Percentiles rank a stretch among this genome's conserved stretches.
phyloP scores from a whole-genome alignment of 257 asterid genomes.

The Jacaranda mimosifolia region DNA sequence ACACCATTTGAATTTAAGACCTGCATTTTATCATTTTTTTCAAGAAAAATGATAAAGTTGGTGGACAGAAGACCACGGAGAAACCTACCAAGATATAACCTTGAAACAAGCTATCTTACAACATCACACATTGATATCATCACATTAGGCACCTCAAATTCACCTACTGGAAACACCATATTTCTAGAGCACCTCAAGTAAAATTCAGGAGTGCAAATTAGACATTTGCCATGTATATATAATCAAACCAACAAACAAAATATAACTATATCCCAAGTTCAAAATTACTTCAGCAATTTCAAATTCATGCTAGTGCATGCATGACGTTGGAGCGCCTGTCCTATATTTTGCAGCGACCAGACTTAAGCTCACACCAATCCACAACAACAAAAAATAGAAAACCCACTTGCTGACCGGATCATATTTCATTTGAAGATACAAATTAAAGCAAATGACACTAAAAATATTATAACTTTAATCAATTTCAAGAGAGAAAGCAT shows the following conservation, averaged over 20 bases:
- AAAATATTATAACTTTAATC: neutral
- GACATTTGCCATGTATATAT: neutral
- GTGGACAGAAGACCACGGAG: neutral
- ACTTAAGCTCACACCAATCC: neutral
- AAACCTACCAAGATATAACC: neutral
- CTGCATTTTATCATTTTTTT: conserved; percentile 49
- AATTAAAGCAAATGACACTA: neutral
- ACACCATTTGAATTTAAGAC: conserved; percentile 84
- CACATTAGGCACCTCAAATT: no score
- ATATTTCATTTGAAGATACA: neutral
- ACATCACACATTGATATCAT: no score
- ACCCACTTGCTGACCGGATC: neutral
- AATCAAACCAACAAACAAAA: neutral
- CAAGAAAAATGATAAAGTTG: neutral
- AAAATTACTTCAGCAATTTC: neutral
- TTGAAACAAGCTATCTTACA: neutral
- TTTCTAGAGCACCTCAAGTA: no score
- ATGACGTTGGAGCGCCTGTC: neutral
- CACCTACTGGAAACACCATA: no score
- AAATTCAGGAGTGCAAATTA: no score
- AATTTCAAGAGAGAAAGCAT: neutral
- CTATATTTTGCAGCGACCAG: neutral
- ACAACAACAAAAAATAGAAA: neutral
- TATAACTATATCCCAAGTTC: neutral
- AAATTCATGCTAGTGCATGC: neutral